A percentile compares a stretch with the other conserved stretches of the same genome.
phyloP scores from a whole-genome alignment of 768 basidiomycete genomes.

The Suillus weaverae region DNA sequence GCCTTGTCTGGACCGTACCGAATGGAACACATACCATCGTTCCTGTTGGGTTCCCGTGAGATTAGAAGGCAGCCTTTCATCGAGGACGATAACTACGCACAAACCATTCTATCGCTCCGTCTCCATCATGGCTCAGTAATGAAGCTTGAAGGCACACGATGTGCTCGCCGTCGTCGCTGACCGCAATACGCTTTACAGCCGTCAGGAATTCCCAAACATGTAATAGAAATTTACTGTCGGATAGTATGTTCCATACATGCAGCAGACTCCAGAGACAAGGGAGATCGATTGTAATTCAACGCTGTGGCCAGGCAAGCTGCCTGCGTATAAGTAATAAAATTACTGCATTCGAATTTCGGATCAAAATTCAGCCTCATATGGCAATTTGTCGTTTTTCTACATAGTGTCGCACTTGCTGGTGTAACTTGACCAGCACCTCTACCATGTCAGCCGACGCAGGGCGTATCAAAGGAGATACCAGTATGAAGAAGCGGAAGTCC shows the following conservation, averaged over 20 bases:
- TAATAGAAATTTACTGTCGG: slow-evolving; percentile 83
- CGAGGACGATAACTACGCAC: slow-evolving; percentile 44
- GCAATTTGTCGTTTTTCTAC: not conserved
- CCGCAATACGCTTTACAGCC: slow-evolving; percentile 84
- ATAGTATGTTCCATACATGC: slow-evolving; percentile 78
- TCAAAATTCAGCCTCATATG: not conserved
- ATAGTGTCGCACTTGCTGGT: not conserved
- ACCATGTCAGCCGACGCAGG: not conserved
- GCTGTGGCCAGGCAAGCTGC: too few species aligned
- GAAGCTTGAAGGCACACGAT: slow-evolving; percentile 74
- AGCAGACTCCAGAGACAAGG: slow-evolving; percentile 77
- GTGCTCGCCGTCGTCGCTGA: slow-evolving; percentile 79
- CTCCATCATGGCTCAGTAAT: slow-evolving; percentile 73
- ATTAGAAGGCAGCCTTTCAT: slow-evolving; percentile 45
- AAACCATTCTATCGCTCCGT: slow-evolving; percentile 57
- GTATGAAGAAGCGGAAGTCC: not conserved
- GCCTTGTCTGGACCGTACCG: too few species aligned
- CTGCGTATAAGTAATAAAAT: too few species aligned
- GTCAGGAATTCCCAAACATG: slow-evolving; percentile 98
- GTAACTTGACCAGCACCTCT: not conserved
- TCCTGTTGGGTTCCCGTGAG: slow-evolving; percentile 56
- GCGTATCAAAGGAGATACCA: slow-evolving; percentile 1
- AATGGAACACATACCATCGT: too few species aligned
- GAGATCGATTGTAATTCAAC: too few species aligned
- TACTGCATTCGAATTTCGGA: not conserved